phyloP scores from a whole-genome alignment of 2,329 filamentous ascomycete species.

The Hymenoscyphus fructigenus region DNA sequence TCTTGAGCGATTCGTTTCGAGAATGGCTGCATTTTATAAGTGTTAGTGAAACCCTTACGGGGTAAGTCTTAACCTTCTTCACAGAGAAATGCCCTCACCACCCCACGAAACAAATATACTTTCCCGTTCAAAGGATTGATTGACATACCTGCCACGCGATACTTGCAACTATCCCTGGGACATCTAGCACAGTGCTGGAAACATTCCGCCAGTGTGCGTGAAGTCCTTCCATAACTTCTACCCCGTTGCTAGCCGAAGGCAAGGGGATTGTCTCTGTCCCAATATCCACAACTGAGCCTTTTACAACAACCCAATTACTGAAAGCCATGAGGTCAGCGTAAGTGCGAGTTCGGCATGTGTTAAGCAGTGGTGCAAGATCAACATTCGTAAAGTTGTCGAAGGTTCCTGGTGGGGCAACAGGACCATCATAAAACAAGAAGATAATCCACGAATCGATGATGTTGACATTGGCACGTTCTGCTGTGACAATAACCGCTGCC shows the following conservation, averaged over 20 bases:
- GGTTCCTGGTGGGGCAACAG: background rate
- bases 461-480: background rate
- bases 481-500: background rate
- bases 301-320: background rate
- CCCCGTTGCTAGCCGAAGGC: background rate
- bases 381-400: constrained; percentile 1
- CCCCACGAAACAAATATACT: too few species aligned
- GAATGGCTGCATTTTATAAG: background rate
- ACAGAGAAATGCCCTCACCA: too few species aligned
- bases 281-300: background rate
- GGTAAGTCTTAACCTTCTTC: too few species aligned
- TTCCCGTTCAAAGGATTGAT: too few species aligned
- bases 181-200: background rate
- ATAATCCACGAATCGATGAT: background rate
- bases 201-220: background rate
- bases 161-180: background rate
- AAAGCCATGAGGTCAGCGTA: background rate
- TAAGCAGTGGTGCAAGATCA: background rate
- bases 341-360: background rate
- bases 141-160: background rate
- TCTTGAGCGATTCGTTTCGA: background rate
- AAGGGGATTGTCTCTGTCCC: background rate
- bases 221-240: background rate
- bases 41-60: too few species aligned
- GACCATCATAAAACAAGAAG: background rate